phyloP scores from a whole-genome alignment of 805 yeast species.

The Saccharomycopsis sp. region DNA sequence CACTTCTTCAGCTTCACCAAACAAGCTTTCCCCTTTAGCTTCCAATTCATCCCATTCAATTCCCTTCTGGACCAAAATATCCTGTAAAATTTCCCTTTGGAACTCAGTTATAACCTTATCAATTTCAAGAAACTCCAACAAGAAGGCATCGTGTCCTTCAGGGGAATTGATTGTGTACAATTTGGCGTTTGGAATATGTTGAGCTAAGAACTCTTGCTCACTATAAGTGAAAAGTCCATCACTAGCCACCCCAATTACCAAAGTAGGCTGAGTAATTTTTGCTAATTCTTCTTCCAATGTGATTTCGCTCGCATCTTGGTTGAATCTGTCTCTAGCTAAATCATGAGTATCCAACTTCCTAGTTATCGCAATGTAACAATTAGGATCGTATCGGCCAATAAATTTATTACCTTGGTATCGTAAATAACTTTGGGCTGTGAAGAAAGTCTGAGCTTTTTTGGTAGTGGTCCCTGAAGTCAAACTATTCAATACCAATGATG shows the following conservation, averaged over 20 bases:
- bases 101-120: constrained; percentile 66
- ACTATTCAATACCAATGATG: constrained; percentile 22
- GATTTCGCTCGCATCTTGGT: constrained; percentile 5
- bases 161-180: constrained; percentile 77
- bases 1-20: constrained; percentile 93
- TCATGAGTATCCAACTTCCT: constrained; percentile 95
- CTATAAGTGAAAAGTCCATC: constrained; percentile 90
- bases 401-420: constrained; percentile 94
- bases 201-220: constrained; percentile 82
- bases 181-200: constrained; percentile 59
- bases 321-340: constrained; percentile 64
- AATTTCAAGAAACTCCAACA: constrained; percentile 80
- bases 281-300: constrained; percentile 45
- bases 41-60: constrained; percentile 39
- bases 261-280: constrained; percentile 62
- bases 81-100: constrained; percentile 49
- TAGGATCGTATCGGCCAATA: constrained; percentile 86
- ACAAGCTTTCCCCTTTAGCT: constrained; percentile 54
- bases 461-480: constrained; percentile 27
- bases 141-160: constrained; percentile 96
- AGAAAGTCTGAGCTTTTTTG: constrained; percentile 47
- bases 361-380: constrained; percentile 90
- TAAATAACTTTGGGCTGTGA: constrained; percentile 92
- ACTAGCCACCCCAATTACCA: constrained; percentile 82
- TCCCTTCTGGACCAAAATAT: constrained; percentile 43